These are phyloP conservation scores for Salvia sclarea DNA, from an alignment of 305 asterid genomes.

Conservation along the genomic window DNA sequence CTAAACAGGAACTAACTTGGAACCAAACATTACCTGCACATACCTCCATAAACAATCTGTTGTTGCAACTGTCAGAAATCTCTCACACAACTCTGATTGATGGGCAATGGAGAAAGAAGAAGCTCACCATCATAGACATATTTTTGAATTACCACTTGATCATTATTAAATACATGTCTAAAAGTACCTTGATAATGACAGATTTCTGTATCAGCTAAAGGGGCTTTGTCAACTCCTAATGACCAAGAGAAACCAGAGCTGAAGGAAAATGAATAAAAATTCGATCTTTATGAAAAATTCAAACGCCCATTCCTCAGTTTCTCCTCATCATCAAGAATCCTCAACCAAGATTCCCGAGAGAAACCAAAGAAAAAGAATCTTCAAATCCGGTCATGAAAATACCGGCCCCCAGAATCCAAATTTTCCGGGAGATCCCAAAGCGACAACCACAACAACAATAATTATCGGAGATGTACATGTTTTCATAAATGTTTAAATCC, in stretches of 20 bases:
- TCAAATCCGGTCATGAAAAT: slow-evolving; percentile 35
- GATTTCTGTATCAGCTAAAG: slow-evolving; percentile 38
- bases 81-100: slow-evolving; percentile 37
- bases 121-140: slow-evolving; percentile 42
- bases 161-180: slow-evolving; percentile 23
- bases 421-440: slow-evolving; percentile 41
- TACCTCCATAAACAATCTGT: slow-evolving; percentile 36
- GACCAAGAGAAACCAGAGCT: slow-evolving; percentile 32
- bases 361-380: slow-evolving; percentile 23
- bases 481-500: slow-evolving; percentile 25
- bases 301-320: slow-evolving; percentile 28
- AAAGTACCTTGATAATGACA: slow-evolving; percentile 57
- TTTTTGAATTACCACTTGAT: slow-evolving; percentile 40
- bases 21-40: slow-evolving; percentile 41
- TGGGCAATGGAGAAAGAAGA: slow-evolving; percentile 32
- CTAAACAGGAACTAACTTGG: slow-evolving; percentile 43
- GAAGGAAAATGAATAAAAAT: slow-evolving; percentile 21
- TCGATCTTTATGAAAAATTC: slow-evolving; percentile 30
- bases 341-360: slow-evolving; percentile 18
- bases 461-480: slow-evolving; percentile 34
- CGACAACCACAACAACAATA: slow-evolving; percentile 17
- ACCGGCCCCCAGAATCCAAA: slow-evolving; percentile 33
- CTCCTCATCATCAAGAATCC: slow-evolving; percentile 36
- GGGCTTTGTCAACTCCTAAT: slow-evolving; percentile 40
- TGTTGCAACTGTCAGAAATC: slow-evolving; percentile 36